phyloP scores from a whole-genome alignment of 2,329 filamentous ascomycete genomes.

The Hymenoscyphus salicellus region DNA sequence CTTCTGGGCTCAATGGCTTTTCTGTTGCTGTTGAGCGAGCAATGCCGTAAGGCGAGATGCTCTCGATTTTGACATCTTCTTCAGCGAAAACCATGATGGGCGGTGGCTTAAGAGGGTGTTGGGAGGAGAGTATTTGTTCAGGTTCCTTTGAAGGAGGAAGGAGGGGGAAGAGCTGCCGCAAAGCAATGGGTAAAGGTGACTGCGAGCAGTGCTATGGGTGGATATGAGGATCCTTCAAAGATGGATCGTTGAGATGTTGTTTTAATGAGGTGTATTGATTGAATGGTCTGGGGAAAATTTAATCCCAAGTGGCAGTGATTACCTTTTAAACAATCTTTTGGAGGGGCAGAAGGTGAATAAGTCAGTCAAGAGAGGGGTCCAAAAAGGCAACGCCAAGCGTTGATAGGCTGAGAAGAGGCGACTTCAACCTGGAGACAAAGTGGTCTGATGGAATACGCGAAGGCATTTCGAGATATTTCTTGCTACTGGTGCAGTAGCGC shows the following conservation, averaged over 20 bases:
- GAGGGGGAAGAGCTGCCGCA: not conserved
- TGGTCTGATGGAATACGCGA: slow-evolving; percentile 10
- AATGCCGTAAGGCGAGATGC: slow-evolving; percentile 61
- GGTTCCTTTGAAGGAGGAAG: not conserved
- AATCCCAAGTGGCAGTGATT: slow-evolving; percentile 1
- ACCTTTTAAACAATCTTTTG: slow-evolving; percentile 7
- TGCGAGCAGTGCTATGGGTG: slow-evolving; percentile 1
- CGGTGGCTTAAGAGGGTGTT: not conserved
- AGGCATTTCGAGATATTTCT: not conserved
- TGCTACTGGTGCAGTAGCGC: slow-evolving; percentile 2
- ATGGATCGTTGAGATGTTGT: not conserved
- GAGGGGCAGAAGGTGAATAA: no score
- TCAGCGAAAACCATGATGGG: slow-evolving; percentile 23
- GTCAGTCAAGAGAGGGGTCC: not conserved
- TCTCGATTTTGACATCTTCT: slow-evolving; percentile 44
- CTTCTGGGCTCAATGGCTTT: slow-evolving; percentile 60
- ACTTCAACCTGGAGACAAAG: not conserved
- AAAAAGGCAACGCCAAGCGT: not conserved
- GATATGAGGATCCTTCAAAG: not conserved
- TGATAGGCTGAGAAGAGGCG: slow-evolving; percentile 6
- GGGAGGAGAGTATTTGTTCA: not conserved
- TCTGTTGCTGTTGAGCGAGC: slow-evolving; percentile 64
- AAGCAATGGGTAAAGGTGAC: not conserved
- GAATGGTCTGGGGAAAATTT: not conserved
- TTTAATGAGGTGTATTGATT: not conserved